Conservation (phyloP, 2,329 filamentous ascomycete genomes). For the Cercospora beticola region DNA sequence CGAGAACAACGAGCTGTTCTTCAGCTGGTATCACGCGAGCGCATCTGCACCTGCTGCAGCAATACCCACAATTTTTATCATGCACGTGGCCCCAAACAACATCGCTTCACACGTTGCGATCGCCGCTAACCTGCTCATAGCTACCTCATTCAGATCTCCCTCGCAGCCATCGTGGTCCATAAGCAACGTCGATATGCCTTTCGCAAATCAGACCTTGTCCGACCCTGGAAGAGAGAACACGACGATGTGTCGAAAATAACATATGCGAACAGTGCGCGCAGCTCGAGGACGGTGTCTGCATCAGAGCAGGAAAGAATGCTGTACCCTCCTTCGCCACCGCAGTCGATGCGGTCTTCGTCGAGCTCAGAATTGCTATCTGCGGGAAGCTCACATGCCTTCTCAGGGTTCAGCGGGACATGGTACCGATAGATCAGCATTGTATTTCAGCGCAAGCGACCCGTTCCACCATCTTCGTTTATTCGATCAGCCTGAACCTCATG, state of each 20-base stretch:
- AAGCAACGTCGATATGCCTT: slow-evolving; percentile 8
- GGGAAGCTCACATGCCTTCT: neutral
- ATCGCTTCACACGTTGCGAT: neutral
- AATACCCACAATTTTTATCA: slow-evolving; percentile 18
- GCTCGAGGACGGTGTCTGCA: neutral
- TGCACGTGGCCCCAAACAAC: slow-evolving; percentile 10
- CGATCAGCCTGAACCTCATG: neutral
- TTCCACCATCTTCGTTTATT: neutral
- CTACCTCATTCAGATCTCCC: slow-evolving; percentile 5
- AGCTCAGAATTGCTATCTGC: neutral
- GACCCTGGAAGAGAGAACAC: slow-evolving; percentile 1
- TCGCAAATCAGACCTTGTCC: slow-evolving; percentile 7
- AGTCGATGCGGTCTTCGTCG: neutral
- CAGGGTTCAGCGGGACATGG: neutral
- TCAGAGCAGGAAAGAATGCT: slow-evolving; percentile 7
- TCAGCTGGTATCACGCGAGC: slow-evolving; percentile 14
- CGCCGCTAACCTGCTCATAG: neutral
- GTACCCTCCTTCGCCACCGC: neutral
- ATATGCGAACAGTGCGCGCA: neutral
- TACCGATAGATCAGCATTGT: neutral
- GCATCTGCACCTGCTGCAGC: slow-evolving; percentile 15
- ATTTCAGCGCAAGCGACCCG: neutral
- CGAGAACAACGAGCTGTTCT: slow-evolving; percentile 11
- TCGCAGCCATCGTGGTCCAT: slow-evolving; percentile 11
- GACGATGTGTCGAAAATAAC: neutral